A percentile compares a stretch with the other conserved stretches of the same genome.
phyloP scores from a whole-genome alignment of 495 filamentous ascomycete species.

The Daldinia grandis region DNA sequence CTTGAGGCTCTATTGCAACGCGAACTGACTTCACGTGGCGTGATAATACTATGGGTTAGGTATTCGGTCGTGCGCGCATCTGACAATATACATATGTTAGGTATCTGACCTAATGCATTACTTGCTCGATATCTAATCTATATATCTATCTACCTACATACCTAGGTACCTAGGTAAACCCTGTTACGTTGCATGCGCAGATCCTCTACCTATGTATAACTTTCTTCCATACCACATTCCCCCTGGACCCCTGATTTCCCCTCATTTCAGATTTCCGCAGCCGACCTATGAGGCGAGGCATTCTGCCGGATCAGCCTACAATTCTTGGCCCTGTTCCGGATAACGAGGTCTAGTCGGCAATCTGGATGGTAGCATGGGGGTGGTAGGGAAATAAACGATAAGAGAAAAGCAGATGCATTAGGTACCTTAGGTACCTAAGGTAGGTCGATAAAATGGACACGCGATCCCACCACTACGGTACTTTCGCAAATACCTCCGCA shows the following conservation, averaged over 20 bases:
- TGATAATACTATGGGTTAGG: background rate
- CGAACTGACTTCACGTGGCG: background rate
- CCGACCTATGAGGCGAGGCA: slow-evolving; percentile 34
- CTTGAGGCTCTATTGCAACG: background rate
- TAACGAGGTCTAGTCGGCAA: slow-evolving; percentile 28
- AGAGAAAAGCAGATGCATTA: slow-evolving; percentile 12
- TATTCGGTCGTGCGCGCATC: background rate
- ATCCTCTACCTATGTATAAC: background rate
- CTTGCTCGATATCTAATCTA: no score
- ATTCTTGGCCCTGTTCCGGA: slow-evolving; percentile 26
- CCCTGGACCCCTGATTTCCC: slow-evolving; percentile 29
- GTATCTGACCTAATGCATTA: no score
- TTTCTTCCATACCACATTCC: slow-evolving; percentile 1
- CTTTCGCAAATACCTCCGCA: slow-evolving; percentile 23
- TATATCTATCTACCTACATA: no score
- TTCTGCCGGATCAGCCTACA: slow-evolving; percentile 37
- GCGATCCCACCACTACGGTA: slow-evolving; percentile 40
- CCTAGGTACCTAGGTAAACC: background rate
- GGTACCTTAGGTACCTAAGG: no score
- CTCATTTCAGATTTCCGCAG: slow-evolving; percentile 19
- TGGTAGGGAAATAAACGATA: slow-evolving; percentile 20
- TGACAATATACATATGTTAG: background rate
- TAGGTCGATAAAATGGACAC: slow-evolving; percentile 34
- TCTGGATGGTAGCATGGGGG: slow-evolving; percentile 21
- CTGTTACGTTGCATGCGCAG: slow-evolving; percentile 19